phyloP scores from a whole-genome alignment of 1,284 basidiomycete species.

The Puccinia novopanici region DNA sequence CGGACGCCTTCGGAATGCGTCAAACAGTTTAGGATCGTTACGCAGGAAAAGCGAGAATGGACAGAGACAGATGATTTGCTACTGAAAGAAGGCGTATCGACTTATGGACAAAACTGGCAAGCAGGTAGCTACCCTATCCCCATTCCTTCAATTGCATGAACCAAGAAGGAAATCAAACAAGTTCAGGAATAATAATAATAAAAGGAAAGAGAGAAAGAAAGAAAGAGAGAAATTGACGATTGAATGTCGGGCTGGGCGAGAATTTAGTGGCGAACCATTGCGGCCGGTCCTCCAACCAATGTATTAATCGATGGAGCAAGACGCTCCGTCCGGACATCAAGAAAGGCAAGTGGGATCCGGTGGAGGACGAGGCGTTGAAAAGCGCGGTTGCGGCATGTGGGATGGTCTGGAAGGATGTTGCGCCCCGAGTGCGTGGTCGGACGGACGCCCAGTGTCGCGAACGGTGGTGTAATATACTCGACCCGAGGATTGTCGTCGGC shows the following conservation, averaged over 20 bases:
- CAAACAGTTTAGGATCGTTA: slow-evolving; percentile 43
- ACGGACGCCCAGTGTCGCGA: slow-evolving; percentile 47
- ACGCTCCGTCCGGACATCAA: slow-evolving; percentile 52
- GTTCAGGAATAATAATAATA: background rate
- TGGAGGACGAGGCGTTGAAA: slow-evolving; percentile 48
- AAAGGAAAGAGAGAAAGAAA: background rate
- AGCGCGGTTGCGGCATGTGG: slow-evolving; percentile 40
- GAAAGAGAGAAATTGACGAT: background rate
- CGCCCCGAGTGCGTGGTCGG: slow-evolving; percentile 34
- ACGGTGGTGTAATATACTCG: slow-evolving; percentile 47
- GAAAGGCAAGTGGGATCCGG: slow-evolving; percentile 52
- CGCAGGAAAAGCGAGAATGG: slow-evolving; percentile 51
- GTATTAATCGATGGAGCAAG: slow-evolving; percentile 54
- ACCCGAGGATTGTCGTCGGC: slow-evolving; percentile 40
- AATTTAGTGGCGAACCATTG: slow-evolving; percentile 48
- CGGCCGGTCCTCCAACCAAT: slow-evolving; percentile 51
- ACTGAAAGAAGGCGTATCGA: slow-evolving; percentile 51
- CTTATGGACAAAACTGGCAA: slow-evolving; percentile 55
- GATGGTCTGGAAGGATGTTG: slow-evolving; percentile 48
- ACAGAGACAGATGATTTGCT: slow-evolving; percentile 53
- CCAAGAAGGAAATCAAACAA: too few relatives aligned
- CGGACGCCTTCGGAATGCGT: slow-evolving; percentile 53
- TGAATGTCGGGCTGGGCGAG: too few relatives aligned
- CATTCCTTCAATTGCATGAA: background rate
- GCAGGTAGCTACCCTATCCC: slow-evolving; percentile 47